Evolutionary conservation across 495 filamentous ascomycete genomes (phyloP), one percentile per base, ranked within the genome.

Genomic region (Tricharina praecox): DNA sequence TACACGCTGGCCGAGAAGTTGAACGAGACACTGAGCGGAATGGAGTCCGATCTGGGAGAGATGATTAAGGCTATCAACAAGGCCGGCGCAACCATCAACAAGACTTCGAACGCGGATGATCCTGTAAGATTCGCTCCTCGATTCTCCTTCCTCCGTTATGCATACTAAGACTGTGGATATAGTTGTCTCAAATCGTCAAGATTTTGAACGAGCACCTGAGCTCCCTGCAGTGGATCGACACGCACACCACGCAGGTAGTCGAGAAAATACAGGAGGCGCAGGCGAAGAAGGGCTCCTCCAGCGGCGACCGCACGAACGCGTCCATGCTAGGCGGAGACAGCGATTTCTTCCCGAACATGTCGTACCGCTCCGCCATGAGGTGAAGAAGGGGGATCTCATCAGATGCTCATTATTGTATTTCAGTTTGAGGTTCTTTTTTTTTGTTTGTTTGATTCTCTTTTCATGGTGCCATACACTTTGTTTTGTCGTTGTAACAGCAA

Each of bases 1-100:
- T 93, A 93, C 63, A 81, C 86, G 69, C 63, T 87, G 20, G 90
- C 90, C 9, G 87, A 95, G 69, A 85, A 81, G 63, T 70, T 96
- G 36, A 82, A 82, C 1, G 84, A 93, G 56, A 74, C 77, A 44
- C 63, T 96, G 56, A 83, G 85, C 34, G 82, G 85, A 47, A 92
- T 93, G 81, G 84, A 84, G 63, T 84, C 81, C 62, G 85, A 93
- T 62, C 67, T 96, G 42, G 72, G 72, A 33, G 82, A 79, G 64
- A 95, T 99, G 86, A 93, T 99, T 59, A 86, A 93, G 59, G 90
- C 94, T 64, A 90, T 96, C 59, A 99, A 99, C 59, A 74, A 75
- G 48, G 85, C 85, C 39, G 85, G 79, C 7, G 70, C 80, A 21
- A 80, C 75, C 3, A 68, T 99, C 50, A 87, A 75, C 70, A 90